These are phyloP conservation scores for Neofusicoccum cordaticola DNA, from an alignment of 2,329 filamentous ascomycete species.

Conservation along the genomic window DNA sequence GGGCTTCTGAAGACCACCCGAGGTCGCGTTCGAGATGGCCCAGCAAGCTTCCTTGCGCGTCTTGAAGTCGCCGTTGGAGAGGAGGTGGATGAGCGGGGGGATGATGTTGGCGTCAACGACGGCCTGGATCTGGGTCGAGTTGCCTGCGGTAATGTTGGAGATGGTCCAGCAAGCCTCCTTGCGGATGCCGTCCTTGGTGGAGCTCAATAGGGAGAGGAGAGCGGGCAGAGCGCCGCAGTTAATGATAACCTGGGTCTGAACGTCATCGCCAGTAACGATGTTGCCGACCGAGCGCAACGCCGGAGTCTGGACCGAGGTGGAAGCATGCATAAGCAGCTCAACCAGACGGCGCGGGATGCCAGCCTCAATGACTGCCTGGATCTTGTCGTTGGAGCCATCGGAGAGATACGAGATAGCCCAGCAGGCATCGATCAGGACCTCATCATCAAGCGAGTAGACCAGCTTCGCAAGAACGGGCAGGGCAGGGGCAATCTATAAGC, in stretches of 20 bases:
- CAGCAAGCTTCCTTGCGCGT: slow-evolving; percentile 99
- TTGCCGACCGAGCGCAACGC: slow-evolving; percentile 96
- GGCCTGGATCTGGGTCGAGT: slow-evolving; percentile 94
- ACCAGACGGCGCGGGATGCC: slow-evolving; percentile 95
- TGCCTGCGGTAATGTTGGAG: slow-evolving; percentile 97
- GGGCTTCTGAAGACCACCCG: slow-evolving; percentile 95
- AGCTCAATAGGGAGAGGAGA: slow-evolving; percentile 89
- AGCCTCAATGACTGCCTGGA: slow-evolving; percentile 97
- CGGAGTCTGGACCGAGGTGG: slow-evolving; percentile 96
- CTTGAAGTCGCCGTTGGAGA: slow-evolving; percentile 97
- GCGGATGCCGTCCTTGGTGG: slow-evolving; percentile 96
- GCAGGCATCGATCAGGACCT: slow-evolving; percentile 97
- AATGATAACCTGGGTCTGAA: slow-evolving; percentile 99
- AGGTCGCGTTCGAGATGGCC: slow-evolving; percentile 98
- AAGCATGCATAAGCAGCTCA: slow-evolving; percentile 96
- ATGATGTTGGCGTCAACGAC: slow-evolving; percentile 98
- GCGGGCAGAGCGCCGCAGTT: slow-evolving; percentile 93
- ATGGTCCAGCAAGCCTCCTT: slow-evolving; percentile 99
- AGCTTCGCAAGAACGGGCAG: slow-evolving; percentile 94
- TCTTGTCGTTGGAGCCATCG: slow-evolving; percentile 98
- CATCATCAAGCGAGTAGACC: slow-evolving; percentile 96
- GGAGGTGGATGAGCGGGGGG: slow-evolving; percentile 88
- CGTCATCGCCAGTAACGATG: slow-evolving; percentile 97
- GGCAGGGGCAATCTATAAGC: slow-evolving; percentile 78
- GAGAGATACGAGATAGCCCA: slow-evolving; percentile 99